Percentiles rank a stretch among this genome's conserved stretches.
Conservation (phyloP, 2,329 filamentous ascomycete species). For the Hymenoscyphus occultus region DNA sequence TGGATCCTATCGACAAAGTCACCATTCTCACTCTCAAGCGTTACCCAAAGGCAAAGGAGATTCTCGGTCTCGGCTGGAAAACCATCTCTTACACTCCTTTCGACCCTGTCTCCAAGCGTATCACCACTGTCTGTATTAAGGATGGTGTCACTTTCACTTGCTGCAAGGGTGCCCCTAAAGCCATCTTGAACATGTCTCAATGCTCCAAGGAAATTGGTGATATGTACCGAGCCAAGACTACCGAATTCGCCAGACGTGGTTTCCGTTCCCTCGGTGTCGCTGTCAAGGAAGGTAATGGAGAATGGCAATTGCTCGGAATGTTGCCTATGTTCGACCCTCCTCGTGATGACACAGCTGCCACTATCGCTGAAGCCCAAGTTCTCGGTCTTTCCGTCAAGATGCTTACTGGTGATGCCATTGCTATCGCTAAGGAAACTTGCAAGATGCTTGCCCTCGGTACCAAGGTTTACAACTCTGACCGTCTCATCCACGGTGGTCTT, state of each 20-base stretch:
- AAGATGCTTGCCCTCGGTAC: constrained; percentile 77
- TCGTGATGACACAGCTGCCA: constrained; percentile 75
- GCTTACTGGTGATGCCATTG: constrained; percentile 77
- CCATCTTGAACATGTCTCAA: constrained; percentile 66
- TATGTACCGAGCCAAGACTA: constrained; percentile 69
- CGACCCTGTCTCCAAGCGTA: constrained; percentile 78
- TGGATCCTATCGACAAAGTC: constrained; percentile 78
- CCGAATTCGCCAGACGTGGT: constrained; percentile 73
- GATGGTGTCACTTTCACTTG: constrained; percentile 69
- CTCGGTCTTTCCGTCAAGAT: constrained; percentile 78
- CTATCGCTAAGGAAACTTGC: constrained; percentile 78
- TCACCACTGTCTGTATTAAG: constrained; percentile 66
- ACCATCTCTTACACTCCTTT: constrained; percentile 76
- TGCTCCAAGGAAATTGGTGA: constrained; percentile 63
- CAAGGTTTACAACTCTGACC: constrained; percentile 78
- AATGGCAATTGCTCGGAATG: constrained; percentile 71
- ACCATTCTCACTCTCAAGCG: constrained; percentile 73
- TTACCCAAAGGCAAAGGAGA: constrained; percentile 75
- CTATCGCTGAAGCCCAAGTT: constrained; percentile 71
- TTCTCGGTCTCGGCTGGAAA: constrained; percentile 70
- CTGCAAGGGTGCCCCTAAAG: constrained; percentile 76
- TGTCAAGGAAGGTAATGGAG: constrained; percentile 71
- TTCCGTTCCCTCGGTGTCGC: constrained; percentile 79
- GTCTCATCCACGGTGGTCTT: constrained; percentile 73
- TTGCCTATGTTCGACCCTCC: constrained; percentile 79